Evolutionary conservation across 805 yeast genomes (phyloP), one percentile per base, ranked within the genome.

Genomic region (Ogataea trehalophila): DNA sequence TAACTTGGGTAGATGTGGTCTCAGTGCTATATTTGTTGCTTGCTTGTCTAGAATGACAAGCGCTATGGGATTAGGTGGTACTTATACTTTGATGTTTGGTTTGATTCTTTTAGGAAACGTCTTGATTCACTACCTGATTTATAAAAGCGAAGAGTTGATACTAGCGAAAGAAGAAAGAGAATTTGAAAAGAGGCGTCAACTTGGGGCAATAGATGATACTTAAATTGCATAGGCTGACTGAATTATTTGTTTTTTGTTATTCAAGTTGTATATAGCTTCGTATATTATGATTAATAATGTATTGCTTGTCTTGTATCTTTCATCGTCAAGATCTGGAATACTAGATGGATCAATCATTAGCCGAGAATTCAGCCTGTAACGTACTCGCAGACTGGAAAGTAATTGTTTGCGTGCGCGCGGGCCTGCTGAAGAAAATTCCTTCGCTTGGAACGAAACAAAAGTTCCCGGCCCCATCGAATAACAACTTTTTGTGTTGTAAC

Each of bases 1-100:
- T 52, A 90, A 90, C 59, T 67, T 89, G 29, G 72, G 81, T 20
- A 70, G 97, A 55, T 90, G 96, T 60, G 69, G 78, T n/a, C 57
- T 80, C 42, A 83, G 84, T 31, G 95, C 95, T 0, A 73, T 79
- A 1, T 81, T 85, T 39, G 74, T 85, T 18, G 94, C 87, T 0
- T 82, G 81, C 3, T 69, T 87, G 18, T 75, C 80, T 18, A 73
- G 67, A 42, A 85, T 90, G 92, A 69, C 73, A 14, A 46, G 47
- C 0, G 50, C 68, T 0, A 70, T 90, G 78, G 79, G 79, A 0
- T 65, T 77, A 13, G 96, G 96, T 1, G 94, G 96, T 16, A 77
- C 87, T 1, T 87, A 81, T 58, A 82, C 95, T 0, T 70, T 89
- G n/a, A 65, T 87, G 73, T 81, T 83, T 2, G 82, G 73, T 0